phyloP scores from a whole-genome alignment of 257 asterid species.

The Solanum neorickii region DNA sequence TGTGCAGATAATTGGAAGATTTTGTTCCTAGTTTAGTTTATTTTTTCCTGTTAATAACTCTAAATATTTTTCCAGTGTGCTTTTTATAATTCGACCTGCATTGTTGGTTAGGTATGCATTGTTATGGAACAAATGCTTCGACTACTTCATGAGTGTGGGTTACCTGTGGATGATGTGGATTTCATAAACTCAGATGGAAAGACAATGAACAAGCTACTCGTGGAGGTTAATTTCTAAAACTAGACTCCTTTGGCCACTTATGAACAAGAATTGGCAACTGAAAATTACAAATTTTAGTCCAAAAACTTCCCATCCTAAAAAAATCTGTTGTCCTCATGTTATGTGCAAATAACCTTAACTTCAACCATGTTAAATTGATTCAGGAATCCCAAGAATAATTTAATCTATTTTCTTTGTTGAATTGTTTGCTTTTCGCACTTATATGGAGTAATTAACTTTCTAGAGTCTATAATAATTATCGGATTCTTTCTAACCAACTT shows the following conservation, averaged over 20 bases:
- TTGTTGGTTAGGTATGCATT: constrained; percentile 49
- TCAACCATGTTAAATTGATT: background rate
- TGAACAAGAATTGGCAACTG: background rate
- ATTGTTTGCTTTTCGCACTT: background rate
- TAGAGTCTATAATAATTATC: background rate
- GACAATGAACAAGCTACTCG: constrained; percentile 73
- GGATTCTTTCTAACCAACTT: background rate
- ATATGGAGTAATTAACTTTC: background rate
- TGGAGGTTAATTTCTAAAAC: constrained; percentile 51
- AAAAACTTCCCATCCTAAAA: background rate
- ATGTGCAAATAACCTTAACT: background rate
- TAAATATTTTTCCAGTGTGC: background rate
- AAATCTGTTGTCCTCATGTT: background rate
- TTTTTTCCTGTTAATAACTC: background rate
- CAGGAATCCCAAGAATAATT: background rate
- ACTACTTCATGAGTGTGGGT: constrained; percentile 83
- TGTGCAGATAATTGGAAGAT: background rate
- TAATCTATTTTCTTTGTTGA: background rate
- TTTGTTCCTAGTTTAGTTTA: background rate
- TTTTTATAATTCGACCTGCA: background rate
- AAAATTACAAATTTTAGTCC: background rate
- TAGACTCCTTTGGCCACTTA: background rate
- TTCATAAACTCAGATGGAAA: constrained; percentile 85
- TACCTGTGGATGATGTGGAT: constrained; percentile 78
- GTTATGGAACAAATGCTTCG: constrained; percentile 96